Evolutionary conservation across 306 rosid species (phyloP).

Genomic region (Cucurbita ficifolia): DNA sequence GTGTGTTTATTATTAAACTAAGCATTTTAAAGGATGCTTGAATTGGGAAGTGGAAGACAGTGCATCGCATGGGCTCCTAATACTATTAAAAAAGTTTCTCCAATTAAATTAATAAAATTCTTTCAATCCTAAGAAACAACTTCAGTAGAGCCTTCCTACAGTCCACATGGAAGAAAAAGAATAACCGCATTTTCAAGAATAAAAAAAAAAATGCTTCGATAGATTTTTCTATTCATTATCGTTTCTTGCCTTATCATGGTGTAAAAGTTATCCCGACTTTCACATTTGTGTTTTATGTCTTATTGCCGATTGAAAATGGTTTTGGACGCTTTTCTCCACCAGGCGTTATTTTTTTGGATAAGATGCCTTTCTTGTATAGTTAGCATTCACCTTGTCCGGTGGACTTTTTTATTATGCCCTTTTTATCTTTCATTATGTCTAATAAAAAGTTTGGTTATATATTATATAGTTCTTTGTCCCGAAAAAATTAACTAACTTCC

Average conservation of each 20-base stretch:
- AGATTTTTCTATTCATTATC: neutral
- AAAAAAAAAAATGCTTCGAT: neutral
- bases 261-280: neutral
- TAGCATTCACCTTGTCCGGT: neutral
- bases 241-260: neutral
- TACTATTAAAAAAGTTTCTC: too few relatives aligned
- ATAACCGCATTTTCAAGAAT: neutral
- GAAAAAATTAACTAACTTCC: too few relatives aligned
- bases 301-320: neutral
- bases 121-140: neutral
- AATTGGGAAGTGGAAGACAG: too few relatives aligned
- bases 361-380: neutral
- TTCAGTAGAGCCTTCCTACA: neutral
- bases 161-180: neutral
- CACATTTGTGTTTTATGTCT: neutral
- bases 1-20: too few relatives aligned
- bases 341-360: neutral
- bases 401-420: neutral
- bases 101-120: neutral
- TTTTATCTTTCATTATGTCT: neutral
- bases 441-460: neutral
- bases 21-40: too few relatives aligned
- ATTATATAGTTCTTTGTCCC: neutral
- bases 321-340: neutral
- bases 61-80: too few relatives aligned